Evolutionary conservation across 768 basidiomycete genomes (phyloP).

Genomic region (Rhizopogon roseolus): DNA sequence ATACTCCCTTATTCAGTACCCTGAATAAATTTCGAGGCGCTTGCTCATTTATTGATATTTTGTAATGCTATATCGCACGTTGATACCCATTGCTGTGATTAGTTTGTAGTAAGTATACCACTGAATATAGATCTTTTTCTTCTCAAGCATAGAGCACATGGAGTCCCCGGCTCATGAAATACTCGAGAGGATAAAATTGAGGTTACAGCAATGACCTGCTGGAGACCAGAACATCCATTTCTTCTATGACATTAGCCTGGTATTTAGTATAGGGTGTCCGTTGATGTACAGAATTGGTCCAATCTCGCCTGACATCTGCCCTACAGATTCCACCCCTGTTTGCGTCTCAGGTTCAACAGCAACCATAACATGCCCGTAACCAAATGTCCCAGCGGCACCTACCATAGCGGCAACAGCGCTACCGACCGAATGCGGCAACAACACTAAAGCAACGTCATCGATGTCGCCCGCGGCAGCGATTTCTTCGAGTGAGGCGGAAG

Average conservation of each 20-base stretch:
- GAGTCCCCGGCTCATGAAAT: too few species aligned
- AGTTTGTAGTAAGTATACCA: background rate
- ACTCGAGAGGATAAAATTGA: too few species aligned
- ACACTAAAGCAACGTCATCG: constrained; percentile 52
- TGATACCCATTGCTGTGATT: background rate
- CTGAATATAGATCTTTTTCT: too few species aligned
- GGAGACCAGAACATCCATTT: too few species aligned
- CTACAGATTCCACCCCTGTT: constrained; percentile 8
- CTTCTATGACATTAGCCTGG: constrained; percentile 56
- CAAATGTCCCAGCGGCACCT: constrained; percentile 41
- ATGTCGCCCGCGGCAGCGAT: constrained; percentile 53
- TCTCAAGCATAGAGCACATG: too few species aligned
- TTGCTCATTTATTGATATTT: constrained; percentile 21
- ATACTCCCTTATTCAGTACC: constrained; percentile 82
- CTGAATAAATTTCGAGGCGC: constrained; percentile 35
- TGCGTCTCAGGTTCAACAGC: constrained; percentile 39
- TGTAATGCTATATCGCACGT: constrained; percentile 8
- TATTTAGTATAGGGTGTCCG: constrained; percentile 72
- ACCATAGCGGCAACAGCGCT: constrained; percentile 52
- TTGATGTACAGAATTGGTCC: constrained; percentile 69
- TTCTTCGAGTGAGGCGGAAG: constrained; percentile 57
- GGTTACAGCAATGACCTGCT: too few species aligned
- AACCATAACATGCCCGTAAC: constrained; percentile 46
- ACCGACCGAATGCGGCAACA: constrained; percentile 51
- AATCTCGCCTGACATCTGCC: constrained; percentile 26